A percentile compares a stretch with the other conserved stretches of the same genome.
phyloP scores from a whole-genome alignment of 495 filamentous ascomycete species.

The Halenospora varia region DNA sequence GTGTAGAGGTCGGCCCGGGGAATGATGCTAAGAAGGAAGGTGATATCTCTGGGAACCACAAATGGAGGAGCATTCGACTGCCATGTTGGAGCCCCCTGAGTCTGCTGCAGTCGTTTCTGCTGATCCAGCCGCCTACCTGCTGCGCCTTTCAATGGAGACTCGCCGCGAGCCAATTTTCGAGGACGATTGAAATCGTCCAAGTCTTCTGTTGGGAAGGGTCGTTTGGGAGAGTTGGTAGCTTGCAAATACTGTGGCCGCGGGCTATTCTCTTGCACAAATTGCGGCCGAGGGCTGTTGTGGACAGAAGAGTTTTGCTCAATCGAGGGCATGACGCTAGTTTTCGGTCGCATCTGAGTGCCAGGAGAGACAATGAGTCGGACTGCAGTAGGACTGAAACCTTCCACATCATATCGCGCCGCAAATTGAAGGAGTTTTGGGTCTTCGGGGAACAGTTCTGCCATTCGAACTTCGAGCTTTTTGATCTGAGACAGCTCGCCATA shows the following conservation, averaged over 20 bases:
- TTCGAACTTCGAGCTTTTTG: constrained; percentile 82
- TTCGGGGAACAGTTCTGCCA: constrained; percentile 86
- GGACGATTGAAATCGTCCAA: constrained; percentile 47
- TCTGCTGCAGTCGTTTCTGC: constrained; percentile 58
- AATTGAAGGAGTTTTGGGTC: constrained; percentile 76
- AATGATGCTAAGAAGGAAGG: constrained; percentile 77
- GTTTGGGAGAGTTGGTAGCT: constrained; percentile 70
- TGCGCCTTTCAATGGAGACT: constrained; percentile 81
- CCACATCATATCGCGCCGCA: constrained; percentile 64
- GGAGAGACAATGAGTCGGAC: constrained; percentile 81
- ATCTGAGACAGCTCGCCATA: constrained; percentile 90
- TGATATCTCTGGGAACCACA: constrained; percentile 72
- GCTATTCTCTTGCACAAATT: constrained; percentile 32
- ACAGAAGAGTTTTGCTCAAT: constrained; percentile 46
- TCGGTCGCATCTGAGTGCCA: constrained; percentile 67
- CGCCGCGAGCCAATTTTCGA: constrained; percentile 76
- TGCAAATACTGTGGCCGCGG: constrained; percentile 47
- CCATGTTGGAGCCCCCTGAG: constrained; percentile 34
- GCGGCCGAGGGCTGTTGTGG: constrained; percentile 49
- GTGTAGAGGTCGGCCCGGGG: constrained; percentile 72
- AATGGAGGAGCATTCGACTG: constrained; percentile 36
- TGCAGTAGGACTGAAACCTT: constrained; percentile 68
- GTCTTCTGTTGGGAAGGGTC: constrained; percentile 46
- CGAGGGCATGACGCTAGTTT: constrained; percentile 42
- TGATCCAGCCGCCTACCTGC: constrained; percentile 80